These are phyloP conservation scores for Novymonas esmeraldas DNA, from an alignment of 208 protist species.

Conservation along the genomic window DNA sequence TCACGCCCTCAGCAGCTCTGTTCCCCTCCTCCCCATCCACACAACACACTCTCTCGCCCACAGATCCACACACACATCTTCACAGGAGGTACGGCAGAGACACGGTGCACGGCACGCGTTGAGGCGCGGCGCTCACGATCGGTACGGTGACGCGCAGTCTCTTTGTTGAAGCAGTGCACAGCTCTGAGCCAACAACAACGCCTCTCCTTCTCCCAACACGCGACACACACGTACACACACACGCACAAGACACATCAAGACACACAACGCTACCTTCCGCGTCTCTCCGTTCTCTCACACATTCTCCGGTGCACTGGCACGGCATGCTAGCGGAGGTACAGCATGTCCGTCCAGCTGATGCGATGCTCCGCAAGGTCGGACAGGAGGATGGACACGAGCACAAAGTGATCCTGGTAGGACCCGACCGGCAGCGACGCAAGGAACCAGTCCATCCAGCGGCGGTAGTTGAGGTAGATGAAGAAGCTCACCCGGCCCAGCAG, in stretches of 20 bases:
- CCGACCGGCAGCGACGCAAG: conserved; percentile 24
- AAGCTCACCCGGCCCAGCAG: conserved; percentile 28
- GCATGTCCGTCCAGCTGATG: conserved; percentile 28
- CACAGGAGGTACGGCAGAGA: too few species aligned
- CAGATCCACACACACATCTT: too few species aligned
- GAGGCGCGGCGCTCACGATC: too few species aligned
- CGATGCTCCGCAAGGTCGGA: conserved; percentile 31
- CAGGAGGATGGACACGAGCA: conserved; percentile 26
- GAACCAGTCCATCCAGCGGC: conserved; percentile 34
- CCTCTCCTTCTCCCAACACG: neutral
- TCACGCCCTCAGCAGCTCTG: too few species aligned
- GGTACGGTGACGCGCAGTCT: too few species aligned
- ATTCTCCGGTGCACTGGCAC: neutral
- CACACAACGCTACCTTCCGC: neutral
- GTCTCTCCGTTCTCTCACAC: neutral
- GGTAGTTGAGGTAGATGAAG: conserved; percentile 32
- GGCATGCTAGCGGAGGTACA: conserved; percentile 8
- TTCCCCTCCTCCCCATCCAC: too few species aligned
- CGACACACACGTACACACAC: neutral
- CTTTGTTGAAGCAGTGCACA: neutral
- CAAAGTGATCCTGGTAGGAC: conserved; percentile 32
- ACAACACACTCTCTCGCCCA: too few species aligned
- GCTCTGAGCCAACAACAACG: neutral
- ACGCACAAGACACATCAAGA: neutral
- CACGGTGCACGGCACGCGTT: too few species aligned